Conservation (phyloP, 2,329 filamentous ascomycete species). For the Pyrenophora tritici-repentis region DNA sequence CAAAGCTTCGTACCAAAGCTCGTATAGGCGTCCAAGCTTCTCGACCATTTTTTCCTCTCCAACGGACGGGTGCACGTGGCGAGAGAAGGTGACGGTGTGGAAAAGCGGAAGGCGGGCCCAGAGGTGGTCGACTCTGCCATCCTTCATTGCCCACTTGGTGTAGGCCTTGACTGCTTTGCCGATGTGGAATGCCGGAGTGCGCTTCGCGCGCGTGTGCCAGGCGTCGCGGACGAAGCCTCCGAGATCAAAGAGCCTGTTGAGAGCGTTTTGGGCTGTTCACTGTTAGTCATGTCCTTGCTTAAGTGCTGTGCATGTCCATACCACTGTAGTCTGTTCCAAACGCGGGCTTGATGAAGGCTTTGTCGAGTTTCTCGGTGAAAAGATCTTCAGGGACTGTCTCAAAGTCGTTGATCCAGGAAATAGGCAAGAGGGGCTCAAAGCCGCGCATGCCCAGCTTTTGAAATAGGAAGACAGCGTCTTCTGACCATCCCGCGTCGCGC, state of each 20-base stretch:
- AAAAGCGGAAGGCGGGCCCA: conserved; percentile 52
- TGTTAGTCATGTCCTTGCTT: conserved; percentile 12
- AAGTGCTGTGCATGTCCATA: conserved; percentile 21
- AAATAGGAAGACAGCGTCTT: conserved; percentile 59
- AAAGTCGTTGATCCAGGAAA: conserved; percentile 60
- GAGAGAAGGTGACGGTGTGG: conserved; percentile 50
- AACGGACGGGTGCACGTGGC: conserved; percentile 44
- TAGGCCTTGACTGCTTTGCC: conserved; percentile 53
- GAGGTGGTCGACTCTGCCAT: conserved; percentile 51
- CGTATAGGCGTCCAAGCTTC: conserved; percentile 52
- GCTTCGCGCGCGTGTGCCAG: conserved; percentile 46
- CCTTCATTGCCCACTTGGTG: conserved; percentile 59
- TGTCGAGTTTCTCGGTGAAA: conserved; percentile 52
- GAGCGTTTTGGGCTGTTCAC: conserved; percentile 55
- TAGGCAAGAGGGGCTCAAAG: conserved; percentile 60
- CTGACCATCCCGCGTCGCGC: conserved; percentile 54
- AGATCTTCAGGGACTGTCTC: conserved; percentile 58
- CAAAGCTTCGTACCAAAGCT: conserved; percentile 50
- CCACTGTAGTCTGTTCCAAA: conserved; percentile 54
- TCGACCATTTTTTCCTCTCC: conserved; percentile 52
- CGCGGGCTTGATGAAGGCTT: conserved; percentile 54
- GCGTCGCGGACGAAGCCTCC: conserved; percentile 59
- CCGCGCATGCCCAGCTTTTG: conserved; percentile 61
- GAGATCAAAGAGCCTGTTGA: conserved; percentile 56
- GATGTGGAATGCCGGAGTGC: conserved; percentile 47